Base-by-base conservation (phyloP, 495 filamentous ascomycete genomes). In the Xylaria palmicola region DNA sequence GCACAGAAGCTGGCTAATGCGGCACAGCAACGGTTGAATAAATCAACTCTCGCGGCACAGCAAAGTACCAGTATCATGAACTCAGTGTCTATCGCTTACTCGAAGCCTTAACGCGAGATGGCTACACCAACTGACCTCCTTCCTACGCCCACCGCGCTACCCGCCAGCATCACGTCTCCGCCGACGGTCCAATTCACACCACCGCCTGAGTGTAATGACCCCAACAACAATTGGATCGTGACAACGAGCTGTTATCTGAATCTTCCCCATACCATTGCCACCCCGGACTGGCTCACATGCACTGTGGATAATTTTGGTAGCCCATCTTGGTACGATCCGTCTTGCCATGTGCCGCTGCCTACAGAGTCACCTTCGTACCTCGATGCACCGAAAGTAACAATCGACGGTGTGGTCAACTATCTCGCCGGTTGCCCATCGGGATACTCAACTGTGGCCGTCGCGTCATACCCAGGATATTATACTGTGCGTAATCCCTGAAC, bases 211-310 rank as follows among this genome's bases (percentile, higher is more conserved):
- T 54, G 50, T 27, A 1, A 22, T 12, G 34, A 54, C 22, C 30
- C 50, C 4, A 34, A 32, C 19, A 40, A 40, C 34, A 54, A 40
- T 34, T 54, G 50, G 50, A 40, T 54, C 17, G 50, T 54, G 20
- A 40, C 50, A 40, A 54, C 34, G 40, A 54, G 50, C 50, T 40
- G 50, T 29, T 54, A 54, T 29, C 12, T 54, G 10, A 22, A 54
- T 15, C 17, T 50, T 9, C 5, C 22, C 27, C 9, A 15, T 52
- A 0, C 1, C 3, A n/a, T 54, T 1, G 10, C 26, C n/a, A 39
- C 39, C 29, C 34, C 50, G 5, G 50, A 54, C 19, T 40, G 34
- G 50, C 50, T 54, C 6, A 54, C 50, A 20, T 54, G 49, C 50
- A 54, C 50, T 17, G 1, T 54, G 5, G 6, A 54, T 54, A 22